Conservation (phyloP, 164 flowering plant species). For the Cinnamomum chago region DNA sequence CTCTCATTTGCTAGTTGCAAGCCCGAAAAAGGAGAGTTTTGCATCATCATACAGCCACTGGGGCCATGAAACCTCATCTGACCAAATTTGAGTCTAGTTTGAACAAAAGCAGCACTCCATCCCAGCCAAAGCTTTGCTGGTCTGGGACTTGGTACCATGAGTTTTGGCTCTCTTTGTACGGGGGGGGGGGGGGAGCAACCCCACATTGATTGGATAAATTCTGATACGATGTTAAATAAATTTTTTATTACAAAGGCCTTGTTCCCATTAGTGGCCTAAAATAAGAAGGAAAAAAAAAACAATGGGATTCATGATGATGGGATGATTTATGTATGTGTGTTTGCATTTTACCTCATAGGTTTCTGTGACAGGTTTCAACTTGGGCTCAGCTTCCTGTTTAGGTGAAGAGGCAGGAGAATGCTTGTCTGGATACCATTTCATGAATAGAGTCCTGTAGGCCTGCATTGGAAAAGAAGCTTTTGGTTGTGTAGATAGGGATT, state of each 20-base stretch:
- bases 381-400: neutral
- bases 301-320: neutral
- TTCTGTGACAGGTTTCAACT: neutral
- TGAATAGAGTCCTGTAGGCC: neutral
- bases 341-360: neutral
- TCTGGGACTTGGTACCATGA: too few relatives aligned
- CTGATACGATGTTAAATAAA: neutral
- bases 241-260: conserved; percentile 9
- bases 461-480: neutral
- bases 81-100: too few relatives aligned
- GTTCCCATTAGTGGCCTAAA: conserved; percentile 16
- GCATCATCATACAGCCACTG: too few relatives aligned
- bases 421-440: neutral
- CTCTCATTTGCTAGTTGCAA: too few relatives aligned
- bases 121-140: too few relatives aligned
- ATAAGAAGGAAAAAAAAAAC: neutral
- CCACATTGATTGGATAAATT: neutral
- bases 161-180: too few relatives aligned
- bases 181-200: too few relatives aligned
- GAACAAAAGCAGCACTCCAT: too few relatives aligned
- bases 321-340: neutral
- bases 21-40: too few relatives aligned
- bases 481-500: neutral
- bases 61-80: too few relatives aligned
- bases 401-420: neutral